phyloP scores from a whole-genome alignment of 805 yeast genomes.

The Wickerhamiella galacta region DNA sequence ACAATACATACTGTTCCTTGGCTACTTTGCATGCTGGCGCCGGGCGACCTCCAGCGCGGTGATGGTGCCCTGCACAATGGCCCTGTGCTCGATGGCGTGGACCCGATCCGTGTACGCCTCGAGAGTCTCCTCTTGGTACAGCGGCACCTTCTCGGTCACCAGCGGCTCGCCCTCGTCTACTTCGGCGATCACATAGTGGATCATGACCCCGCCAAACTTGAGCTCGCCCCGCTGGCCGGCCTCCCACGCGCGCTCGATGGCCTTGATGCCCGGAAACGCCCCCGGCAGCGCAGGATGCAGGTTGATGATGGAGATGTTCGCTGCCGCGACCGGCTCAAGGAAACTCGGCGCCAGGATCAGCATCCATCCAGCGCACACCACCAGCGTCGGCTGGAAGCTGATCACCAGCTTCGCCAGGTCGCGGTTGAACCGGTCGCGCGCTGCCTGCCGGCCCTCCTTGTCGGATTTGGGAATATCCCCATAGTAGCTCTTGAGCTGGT shows the following conservation, averaged over 20 bases:
- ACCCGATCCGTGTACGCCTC: constrained; percentile 72
- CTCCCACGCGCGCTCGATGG: constrained; percentile 90
- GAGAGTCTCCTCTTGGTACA: constrained; percentile 54
- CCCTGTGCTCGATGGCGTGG: constrained; percentile 70
- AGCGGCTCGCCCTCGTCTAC: constrained; percentile 91
- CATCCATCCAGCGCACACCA: constrained; percentile 99
- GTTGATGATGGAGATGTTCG: constrained; percentile 65
- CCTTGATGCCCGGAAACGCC: constrained; percentile 91
- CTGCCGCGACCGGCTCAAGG: constrained; percentile 43
- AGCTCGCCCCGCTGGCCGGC: constrained; percentile 79
- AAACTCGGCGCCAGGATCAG: constrained; percentile 69
- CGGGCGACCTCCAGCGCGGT: constrained; percentile 29
- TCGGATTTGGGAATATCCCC: constrained; percentile 58
- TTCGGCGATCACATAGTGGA: constrained; percentile 88
- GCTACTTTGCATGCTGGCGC: not conserved
- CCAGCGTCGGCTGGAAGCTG: constrained; percentile 49
- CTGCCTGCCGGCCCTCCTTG: constrained; percentile 35
- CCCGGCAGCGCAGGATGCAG: constrained; percentile 96
- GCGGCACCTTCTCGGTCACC: constrained; percentile 59
- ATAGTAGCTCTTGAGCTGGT: constrained; percentile 57
- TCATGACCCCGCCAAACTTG: constrained; percentile 80
- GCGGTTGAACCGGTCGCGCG: constrained; percentile 55
- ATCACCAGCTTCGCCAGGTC: constrained; percentile 62
- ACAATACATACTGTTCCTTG: too few species aligned
- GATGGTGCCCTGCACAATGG: constrained; percentile 82